Conservation (phyloP, 2,329 filamentous ascomycete genomes). For the Thelonectria blattea region DNA sequence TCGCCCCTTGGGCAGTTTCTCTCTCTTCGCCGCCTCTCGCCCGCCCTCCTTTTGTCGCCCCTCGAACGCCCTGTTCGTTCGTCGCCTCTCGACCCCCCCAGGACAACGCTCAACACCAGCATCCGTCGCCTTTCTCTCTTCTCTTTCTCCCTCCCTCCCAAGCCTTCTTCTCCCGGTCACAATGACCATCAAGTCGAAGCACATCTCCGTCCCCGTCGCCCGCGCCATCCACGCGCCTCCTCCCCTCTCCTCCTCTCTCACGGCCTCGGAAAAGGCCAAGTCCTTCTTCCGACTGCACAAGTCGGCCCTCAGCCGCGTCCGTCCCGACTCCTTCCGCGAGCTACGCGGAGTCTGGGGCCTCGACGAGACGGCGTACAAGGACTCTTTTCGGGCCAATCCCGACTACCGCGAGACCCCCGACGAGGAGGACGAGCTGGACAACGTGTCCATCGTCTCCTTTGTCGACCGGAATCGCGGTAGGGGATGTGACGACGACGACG, state of each 20-base stretch:
- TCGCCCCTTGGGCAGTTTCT: too few relatives aligned
- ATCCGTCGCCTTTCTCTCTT: too few relatives aligned
- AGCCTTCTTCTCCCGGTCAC: too few relatives aligned
- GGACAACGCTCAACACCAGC: too few relatives aligned
- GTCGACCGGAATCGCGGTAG: too few relatives aligned
- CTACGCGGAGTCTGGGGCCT: conserved; percentile 40
- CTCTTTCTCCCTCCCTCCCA: too few relatives aligned
- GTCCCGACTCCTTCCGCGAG: conserved; percentile 38
- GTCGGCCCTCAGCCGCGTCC: conserved; percentile 39
- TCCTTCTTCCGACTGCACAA: conserved; percentile 45
- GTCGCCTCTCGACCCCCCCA: too few relatives aligned
- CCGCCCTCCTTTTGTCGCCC: too few relatives aligned
- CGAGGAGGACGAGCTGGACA: conserved; percentile 28
- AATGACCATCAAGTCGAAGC: conserved; percentile 43
- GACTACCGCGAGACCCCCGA: neutral
- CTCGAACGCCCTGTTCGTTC: neutral
- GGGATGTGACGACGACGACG: too few relatives aligned
- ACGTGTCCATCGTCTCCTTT: too few relatives aligned
- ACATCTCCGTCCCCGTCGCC: conserved; percentile 64
- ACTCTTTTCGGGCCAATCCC: conserved; percentile 47
- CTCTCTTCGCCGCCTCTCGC: too few relatives aligned
- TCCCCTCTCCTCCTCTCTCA: conserved; percentile 46
- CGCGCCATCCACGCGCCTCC: conserved; percentile 48
- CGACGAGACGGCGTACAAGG: conserved; percentile 47
- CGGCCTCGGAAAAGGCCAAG: conserved; percentile 28